These are phyloP conservation scores for peach (Prunus persica) DNA, from an alignment of 306 rosid genomes.

Conservation along the genomic window DNA sequence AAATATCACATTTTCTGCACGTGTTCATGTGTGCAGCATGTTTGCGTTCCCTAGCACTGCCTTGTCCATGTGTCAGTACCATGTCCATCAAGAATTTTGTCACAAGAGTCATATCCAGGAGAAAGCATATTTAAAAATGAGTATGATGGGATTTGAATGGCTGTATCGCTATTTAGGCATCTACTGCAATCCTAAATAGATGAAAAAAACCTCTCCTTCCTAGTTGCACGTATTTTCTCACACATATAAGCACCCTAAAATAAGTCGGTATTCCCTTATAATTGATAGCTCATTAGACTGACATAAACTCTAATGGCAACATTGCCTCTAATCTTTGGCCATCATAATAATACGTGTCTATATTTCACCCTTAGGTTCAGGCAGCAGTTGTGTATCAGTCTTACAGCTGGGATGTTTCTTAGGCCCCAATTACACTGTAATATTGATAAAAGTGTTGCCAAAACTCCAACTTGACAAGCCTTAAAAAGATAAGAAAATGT, in stretches of 20 bases:
- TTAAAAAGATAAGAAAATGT: not conserved
- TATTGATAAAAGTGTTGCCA: not conserved
- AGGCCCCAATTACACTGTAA: not conserved
- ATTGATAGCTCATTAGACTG: not conserved
- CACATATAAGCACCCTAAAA: not conserved
- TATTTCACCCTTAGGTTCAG: not conserved
- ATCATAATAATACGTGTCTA: not conserved
- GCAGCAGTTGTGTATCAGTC: not conserved
- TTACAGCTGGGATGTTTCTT: not conserved
- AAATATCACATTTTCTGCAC: not conserved
- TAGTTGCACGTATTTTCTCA: not conserved
- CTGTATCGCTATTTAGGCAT: not conserved
- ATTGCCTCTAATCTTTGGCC: not conserved
- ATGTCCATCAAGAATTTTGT: not conserved
- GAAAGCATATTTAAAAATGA: not conserved
- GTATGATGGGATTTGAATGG: not conserved
- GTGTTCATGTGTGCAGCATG: not conserved
- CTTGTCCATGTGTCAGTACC: not conserved
- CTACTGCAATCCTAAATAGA: not conserved
- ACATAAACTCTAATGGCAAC: not conserved
- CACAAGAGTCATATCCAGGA: not conserved
- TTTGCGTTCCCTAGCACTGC: not conserved
- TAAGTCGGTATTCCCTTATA: not conserved
- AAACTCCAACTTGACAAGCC: not conserved
- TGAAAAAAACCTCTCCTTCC: too few species aligned